Evolutionary conservation across 1,284 basidiomycete genomes (phyloP).

Genomic region (Hemileia vastatrix): DNA sequence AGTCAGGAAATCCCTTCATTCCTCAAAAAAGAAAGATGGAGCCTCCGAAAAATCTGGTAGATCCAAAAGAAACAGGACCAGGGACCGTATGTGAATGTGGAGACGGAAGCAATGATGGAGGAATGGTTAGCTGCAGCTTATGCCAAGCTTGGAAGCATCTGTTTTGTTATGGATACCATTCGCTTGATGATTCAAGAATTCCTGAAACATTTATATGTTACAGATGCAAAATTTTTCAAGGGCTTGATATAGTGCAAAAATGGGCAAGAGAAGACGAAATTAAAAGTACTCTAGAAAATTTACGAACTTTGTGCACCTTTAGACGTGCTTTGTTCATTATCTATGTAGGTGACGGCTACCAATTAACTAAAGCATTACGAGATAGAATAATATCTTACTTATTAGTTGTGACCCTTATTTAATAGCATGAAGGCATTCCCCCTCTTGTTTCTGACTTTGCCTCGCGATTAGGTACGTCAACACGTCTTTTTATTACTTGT

Average conservation of each 20-base stretch:
- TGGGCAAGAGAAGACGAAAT: slow-evolving; percentile 20
- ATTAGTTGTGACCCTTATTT: neutral
- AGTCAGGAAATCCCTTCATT: too few relatives aligned
- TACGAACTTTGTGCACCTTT: slow-evolving; percentile 17
- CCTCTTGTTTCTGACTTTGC: slow-evolving; percentile 3
- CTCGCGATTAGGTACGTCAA: slow-evolving; percentile 8
- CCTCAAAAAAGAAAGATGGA: too few relatives aligned
- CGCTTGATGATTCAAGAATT: slow-evolving; percentile 13
- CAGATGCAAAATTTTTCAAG: slow-evolving; percentile 12
- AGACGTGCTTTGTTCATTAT: slow-evolving; percentile 16
- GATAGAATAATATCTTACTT: neutral
- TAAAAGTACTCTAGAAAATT: slow-evolving; percentile 12
- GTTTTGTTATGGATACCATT: slow-evolving; percentile 17
- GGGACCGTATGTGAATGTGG: slow-evolving; percentile 18
- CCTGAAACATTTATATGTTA: slow-evolving; percentile 10
- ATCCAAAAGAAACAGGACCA: too few relatives aligned
- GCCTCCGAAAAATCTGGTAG: too few relatives aligned
- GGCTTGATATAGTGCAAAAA: slow-evolving; percentile 7
- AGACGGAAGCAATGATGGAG: slow-evolving; percentile 12
- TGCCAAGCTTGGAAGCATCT: slow-evolving; percentile 16
- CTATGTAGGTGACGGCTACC: slow-evolving; percentile 3
- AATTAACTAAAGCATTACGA: neutral
- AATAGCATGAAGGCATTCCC: slow-evolving; percentile 18
- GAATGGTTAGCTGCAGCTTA: slow-evolving; percentile 10
- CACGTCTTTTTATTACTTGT: neutral